These are phyloP conservation scores for Fusarium bactridioides DNA, from an alignment of 2,329 filamentous ascomycete species.

Conservation along the genomic window DNA sequence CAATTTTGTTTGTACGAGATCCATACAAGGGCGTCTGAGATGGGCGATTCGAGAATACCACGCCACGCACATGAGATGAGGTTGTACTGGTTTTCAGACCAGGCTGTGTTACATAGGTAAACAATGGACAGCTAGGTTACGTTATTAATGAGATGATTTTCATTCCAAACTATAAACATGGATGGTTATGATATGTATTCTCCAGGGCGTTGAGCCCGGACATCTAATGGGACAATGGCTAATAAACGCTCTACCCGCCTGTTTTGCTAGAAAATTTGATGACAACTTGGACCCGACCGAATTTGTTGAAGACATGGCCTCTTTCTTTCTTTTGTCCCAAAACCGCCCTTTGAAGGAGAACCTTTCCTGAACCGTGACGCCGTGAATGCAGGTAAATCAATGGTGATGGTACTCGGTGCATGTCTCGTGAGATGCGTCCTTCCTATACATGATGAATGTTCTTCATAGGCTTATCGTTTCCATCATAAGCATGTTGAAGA, in stretches of 20 bases:
- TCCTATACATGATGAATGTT: slow-evolving; percentile 30
- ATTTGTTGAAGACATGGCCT: slow-evolving; percentile 46
- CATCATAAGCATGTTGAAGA: slow-evolving; percentile 29
- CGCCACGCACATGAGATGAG: background rate
- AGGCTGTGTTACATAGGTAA: background rate
- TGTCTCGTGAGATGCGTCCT: background rate
- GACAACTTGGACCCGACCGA: slow-evolving; percentile 36
- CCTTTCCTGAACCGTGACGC: slow-evolving; percentile 20
- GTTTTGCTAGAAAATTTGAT: slow-evolving; percentile 21
- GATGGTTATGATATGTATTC: background rate
- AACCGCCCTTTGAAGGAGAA: slow-evolving; percentile 20
- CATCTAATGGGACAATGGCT: slow-evolving; percentile 37
- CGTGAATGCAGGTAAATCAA: slow-evolving; percentile 22
- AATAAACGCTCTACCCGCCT: slow-evolving; percentile 26
- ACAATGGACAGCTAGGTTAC: background rate
- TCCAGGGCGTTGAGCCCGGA: slow-evolving; percentile 46
- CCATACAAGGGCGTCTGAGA: slow-evolving; percentile 12
- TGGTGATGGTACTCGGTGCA: slow-evolving; percentile 18
- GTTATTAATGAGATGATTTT: background rate
- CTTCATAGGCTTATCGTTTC: slow-evolving; percentile 18
- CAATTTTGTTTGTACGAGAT: slow-evolving; percentile 17
- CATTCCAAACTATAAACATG: background rate
- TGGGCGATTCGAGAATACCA: background rate
- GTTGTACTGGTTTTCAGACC: background rate
- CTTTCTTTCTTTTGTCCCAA: slow-evolving; percentile 25